Evolutionary conservation across 495 filamentous ascomycete genomes (phyloP), one percentile per base, ranked within the genome.

Genomic region (Penicillium egyptiacum): DNA sequence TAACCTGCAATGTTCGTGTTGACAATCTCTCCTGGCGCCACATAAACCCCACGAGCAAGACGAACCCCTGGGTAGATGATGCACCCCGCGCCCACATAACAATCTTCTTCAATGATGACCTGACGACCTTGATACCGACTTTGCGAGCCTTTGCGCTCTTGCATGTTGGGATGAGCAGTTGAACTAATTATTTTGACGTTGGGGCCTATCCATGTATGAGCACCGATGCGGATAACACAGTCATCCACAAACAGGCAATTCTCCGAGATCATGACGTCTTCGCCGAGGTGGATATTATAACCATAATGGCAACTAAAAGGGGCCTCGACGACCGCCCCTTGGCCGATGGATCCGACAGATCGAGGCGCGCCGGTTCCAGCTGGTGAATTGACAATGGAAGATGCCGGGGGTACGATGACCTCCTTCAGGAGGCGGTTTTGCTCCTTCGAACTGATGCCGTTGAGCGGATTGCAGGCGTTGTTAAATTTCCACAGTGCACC

Each of bases 261-360:
- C 45, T 89, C 82, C 10, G 88, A 89, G 56, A 98, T 92, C 59
- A 87, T 82, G 7, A 94, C 90, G 64, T 94, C 86, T 62, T 92
- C 88, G 22, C 89, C 94, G 58, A 98, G 86, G 37, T 81, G 81
- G 61, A 98, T 88, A 64, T 98, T 97, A 66, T 96, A 96, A 2
- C 94, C 94, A 65, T 97, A 98, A 64, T 96, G 91, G 70, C 94
- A 98, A 35, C 79, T 86, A 69, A 98, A 98, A 12, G 94, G 93
- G 3, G 90, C 86, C 57, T 97, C 91, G 40, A 98, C 89, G 39
- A 85, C 80, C 8, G 89, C 87, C 48, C 89, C 84, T 40, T 87
- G 81, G 20, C 91, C 90, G 19, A 96, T 85, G 31, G 81, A 80
- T n/a, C 88, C 88, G 5, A 55, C 45, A 19, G 68, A 63, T 26